Evolutionary conservation across 805 yeast genomes (phyloP).

Genomic region (Barnettozyma siamensis): DNA sequence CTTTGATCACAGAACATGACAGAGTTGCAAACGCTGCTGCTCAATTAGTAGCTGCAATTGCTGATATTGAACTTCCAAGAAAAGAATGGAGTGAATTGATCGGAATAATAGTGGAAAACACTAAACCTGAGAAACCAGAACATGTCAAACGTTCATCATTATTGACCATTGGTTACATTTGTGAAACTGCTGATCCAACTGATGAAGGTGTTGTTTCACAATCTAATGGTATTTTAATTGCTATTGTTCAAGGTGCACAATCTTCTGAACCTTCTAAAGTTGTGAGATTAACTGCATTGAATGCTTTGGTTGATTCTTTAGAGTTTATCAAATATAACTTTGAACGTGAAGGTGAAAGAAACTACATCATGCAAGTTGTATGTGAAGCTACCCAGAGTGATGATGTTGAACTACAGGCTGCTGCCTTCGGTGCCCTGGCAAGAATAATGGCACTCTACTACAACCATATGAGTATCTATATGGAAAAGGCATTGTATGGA

Average conservation of each 20-base stretch:
- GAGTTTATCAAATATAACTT: conserved; percentile 86
- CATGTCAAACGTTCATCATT: conserved; percentile 82
- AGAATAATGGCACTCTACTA: conserved; percentile 88
- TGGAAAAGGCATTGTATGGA: conserved; percentile 94
- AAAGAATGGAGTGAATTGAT: conserved; percentile 86
- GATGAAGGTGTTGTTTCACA: conserved; percentile 69
- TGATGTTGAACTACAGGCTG: conserved; percentile 77
- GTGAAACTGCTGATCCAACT: conserved; percentile 86
- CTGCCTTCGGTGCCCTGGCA: conserved; percentile 94
- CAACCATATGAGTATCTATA: conserved; percentile 83
- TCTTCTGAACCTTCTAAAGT: conserved; percentile 63
- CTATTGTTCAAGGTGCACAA: conserved; percentile 96
- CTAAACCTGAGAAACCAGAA: conserved; percentile 71
- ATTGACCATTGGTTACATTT: conserved; percentile 88
- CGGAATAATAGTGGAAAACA: conserved; percentile 77
- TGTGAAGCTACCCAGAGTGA: conserved; percentile 97
- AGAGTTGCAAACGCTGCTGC: conserved; percentile 87
- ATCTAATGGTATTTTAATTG: conserved; percentile 87
- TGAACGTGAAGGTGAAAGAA: conserved; percentile 90
- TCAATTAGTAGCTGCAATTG: conserved; percentile 93
- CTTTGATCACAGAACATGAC: conserved; percentile 60
- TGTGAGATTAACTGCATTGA: conserved; percentile 86
- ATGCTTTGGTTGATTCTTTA: conserved; percentile 85
- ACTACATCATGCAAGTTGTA: conserved; percentile 96
- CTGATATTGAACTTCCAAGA: conserved; percentile 89